Conservation (phyloP, 2,329 filamentous ascomycete genomes). For the Teratosphaeria zuluensis region DNA sequence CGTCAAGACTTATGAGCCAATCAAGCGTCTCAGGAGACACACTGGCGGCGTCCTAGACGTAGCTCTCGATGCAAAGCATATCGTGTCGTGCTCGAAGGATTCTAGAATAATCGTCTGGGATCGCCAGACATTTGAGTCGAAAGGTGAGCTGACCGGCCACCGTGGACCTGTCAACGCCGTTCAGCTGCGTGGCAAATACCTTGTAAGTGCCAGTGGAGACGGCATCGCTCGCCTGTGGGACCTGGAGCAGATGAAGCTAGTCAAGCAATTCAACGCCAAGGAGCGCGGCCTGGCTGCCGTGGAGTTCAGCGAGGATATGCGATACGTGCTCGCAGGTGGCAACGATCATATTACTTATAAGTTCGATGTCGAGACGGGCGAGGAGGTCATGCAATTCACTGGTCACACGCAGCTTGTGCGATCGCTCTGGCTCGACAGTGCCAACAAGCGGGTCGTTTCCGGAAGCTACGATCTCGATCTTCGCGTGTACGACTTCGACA, state of each 20-base stretch:
- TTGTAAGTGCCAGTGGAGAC: slow-evolving; percentile 90
- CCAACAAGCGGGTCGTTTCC: slow-evolving; percentile 76
- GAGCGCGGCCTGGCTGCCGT: slow-evolving; percentile 91
- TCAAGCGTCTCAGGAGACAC: slow-evolving; percentile 69
- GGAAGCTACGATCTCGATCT: slow-evolving; percentile 94
- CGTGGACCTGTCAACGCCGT: slow-evolving; percentile 91
- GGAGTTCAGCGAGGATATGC: slow-evolving; percentile 92
- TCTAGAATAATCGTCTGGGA: slow-evolving; percentile 92
- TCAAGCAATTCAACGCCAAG: slow-evolving; percentile 83
- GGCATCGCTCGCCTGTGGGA: slow-evolving; percentile 94
- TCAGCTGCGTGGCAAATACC: slow-evolving; percentile 82
- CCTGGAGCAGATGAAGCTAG: slow-evolving; percentile 73
- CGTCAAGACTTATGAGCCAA: slow-evolving; percentile 68
- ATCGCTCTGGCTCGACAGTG: slow-evolving; percentile 79
- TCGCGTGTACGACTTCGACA: slow-evolving; percentile 83
- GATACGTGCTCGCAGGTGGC: slow-evolving; percentile 83
- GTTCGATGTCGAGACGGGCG: slow-evolving; percentile 86
- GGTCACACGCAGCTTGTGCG: slow-evolving; percentile 82
- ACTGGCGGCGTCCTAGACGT: slow-evolving; percentile 85
- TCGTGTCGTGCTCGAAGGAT: slow-evolving; percentile 96
- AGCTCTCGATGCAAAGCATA: slow-evolving; percentile 82
- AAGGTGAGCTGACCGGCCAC: slow-evolving; percentile 77
- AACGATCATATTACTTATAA: slow-evolving; percentile 95
- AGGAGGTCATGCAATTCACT: slow-evolving; percentile 67
- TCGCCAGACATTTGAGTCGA: slow-evolving; percentile 61